phyloP scores from a whole-genome alignment of 1,139 yeast genomes.

The Geotrichum phurueaensis region DNA sequence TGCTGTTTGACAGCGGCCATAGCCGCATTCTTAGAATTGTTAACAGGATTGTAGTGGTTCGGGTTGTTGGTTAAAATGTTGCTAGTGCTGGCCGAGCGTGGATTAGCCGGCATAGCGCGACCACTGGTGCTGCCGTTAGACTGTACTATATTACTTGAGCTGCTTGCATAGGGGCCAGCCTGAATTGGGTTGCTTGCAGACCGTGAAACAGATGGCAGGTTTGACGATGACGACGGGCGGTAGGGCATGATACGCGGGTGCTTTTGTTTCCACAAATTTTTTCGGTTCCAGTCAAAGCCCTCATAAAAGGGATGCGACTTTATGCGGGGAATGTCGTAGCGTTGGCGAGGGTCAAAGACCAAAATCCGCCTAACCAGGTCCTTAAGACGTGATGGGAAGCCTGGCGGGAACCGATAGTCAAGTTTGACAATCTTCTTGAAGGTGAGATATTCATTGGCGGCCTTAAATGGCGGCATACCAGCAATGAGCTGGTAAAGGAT shows the following conservation, averaged over 20 bases:
- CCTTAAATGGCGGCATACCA: constrained; percentile 95
- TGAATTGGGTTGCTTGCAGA: neutral
- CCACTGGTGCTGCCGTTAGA: constrained; percentile 10
- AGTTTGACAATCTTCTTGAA: constrained; percentile 86
- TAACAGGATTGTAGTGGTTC: neutral
- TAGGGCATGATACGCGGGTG: constrained; percentile 82
- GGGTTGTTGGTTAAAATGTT: neutral
- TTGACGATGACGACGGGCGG: constrained; percentile 37
- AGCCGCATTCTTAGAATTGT: neutral
- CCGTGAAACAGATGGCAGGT: neutral
- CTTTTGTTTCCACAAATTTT: constrained; percentile 58
- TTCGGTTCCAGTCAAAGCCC: constrained; percentile 59
- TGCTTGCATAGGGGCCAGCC: neutral
- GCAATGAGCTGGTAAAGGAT: constrained; percentile 88
- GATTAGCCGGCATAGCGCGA: neutral
- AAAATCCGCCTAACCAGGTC: constrained; percentile 67
- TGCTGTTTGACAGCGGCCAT: constrained; percentile 19
- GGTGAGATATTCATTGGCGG: constrained; percentile 87
- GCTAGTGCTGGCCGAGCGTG: constrained; percentile 10
- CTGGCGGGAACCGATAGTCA: constrained; percentile 76
- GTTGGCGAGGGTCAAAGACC: constrained; percentile 55
- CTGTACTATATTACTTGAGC: constrained; percentile 10
- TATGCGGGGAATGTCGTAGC: constrained; percentile 60
- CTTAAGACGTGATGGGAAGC: constrained; percentile 64
- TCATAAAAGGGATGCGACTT: constrained; percentile 72